A percentile compares a stretch with the other conserved stretches of the same genome.
These are phyloP conservation scores for Debaryomyces sp. DNA, from an alignment of 1,139 yeast genomes.

Conservation along the genomic window DNA sequence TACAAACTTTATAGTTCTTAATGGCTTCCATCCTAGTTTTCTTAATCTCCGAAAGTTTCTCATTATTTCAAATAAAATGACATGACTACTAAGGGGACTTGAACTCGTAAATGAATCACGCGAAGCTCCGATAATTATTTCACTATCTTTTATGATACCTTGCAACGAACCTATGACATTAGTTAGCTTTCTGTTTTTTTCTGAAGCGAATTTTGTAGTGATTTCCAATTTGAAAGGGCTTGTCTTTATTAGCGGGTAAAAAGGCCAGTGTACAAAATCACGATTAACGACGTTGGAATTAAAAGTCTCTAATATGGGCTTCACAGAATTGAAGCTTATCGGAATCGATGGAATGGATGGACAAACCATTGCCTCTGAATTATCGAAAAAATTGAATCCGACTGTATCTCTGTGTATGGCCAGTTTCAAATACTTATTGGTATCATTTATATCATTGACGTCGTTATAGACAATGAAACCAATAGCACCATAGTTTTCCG, in stretches of 20 bases:
- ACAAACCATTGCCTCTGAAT: conserved; percentile 5
- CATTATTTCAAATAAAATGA: conserved; percentile 44
- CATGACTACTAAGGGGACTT: conserved; percentile 46
- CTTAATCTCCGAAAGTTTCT: conserved; percentile 37
- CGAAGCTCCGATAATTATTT: conserved; percentile 44
- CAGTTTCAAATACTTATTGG: conserved; percentile 11
- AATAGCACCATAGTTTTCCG: conserved; percentile 30
- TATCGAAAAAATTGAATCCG: conserved; percentile 5
- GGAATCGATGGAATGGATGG: conserved; percentile 39
- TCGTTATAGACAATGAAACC: conserved; percentile 34
- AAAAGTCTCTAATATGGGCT: conserved; percentile 37
- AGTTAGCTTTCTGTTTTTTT: conserved; percentile 24
- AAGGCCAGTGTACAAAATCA: conserved; percentile 29
- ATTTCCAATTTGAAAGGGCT: conserved; percentile 22
- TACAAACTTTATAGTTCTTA: conserved; percentile 43
- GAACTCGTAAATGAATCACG: conserved; percentile 43
- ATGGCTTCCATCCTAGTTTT: conserved; percentile 47
- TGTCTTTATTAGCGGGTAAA: conserved; percentile 21
- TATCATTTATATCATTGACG: conserved; percentile 14
- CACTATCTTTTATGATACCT: conserved; percentile 47
- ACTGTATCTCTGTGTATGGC: conserved; percentile 30
- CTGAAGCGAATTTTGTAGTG: conserved; percentile 18
- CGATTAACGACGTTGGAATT: conserved; percentile 8
- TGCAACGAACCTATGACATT: conserved; percentile 39
- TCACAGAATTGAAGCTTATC: conserved; percentile 31